Evolutionary conservation across 2,329 filamentous ascomycete genomes (phyloP), one percentile per base, ranked within the genome.

Genomic region (Clathrospora elynae): DNA sequence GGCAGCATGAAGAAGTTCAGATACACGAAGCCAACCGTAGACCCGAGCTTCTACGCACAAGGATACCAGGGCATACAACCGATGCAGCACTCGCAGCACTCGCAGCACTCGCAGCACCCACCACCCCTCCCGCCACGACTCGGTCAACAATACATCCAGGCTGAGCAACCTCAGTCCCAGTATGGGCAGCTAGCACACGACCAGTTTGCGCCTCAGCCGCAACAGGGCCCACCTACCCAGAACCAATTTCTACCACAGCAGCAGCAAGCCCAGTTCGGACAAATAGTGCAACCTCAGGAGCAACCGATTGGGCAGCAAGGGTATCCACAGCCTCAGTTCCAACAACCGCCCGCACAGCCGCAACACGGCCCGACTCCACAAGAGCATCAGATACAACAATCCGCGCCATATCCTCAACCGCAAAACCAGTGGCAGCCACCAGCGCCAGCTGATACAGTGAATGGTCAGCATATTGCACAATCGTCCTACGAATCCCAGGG

Each of bases 1-100:
- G 53, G 59, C 10, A 59, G 51, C 6, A 39, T 31, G n/a, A 63
- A 62, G 48, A 67, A 61, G 38, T 69, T 62, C 42, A 64, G 41
- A 20, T 67, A 68, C 26, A 60, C 62, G 4, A 65, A 59, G 26
- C 57, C 65, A 5, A 53, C 26, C 8, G 56, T 57, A n/a, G 56
- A 66, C 22, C 55, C 62, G 8, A 55, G 45, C 16, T 55, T 55
- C 19, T 61, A 66, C 36, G 38, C 48, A 12, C 60, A 66, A 17
- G 60, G 50, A 4, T 57, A 57, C 31, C 64, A 66, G 28, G 51
- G 51, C 8, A 30, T 49, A 14, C 55, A 62, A 25, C 30, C 42
- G n/a, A 39, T 45, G 32, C 52, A 52, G 8, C 36, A 32, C 28
- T 22, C 14, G 16, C 14, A 16, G 19, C 30, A 32, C 8, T 42